Conservation (phyloP, 441 rosid species). For the Erodium moschatum region DNA sequence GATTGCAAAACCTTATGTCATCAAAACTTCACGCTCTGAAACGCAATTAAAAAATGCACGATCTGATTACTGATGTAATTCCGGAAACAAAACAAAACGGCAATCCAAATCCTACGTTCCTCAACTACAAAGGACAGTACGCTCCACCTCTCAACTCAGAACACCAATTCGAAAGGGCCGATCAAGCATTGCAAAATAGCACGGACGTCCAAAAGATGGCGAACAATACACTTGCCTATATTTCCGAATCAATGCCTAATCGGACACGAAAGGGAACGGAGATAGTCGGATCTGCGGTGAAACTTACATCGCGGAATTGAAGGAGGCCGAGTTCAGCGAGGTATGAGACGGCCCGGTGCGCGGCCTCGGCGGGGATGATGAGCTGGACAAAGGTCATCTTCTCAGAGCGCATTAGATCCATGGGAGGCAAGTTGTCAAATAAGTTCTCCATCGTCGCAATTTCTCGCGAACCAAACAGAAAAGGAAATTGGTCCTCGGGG, state of each 20-base stretch:
- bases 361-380: constrained; percentile 85
- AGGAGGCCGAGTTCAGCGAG: constrained; percentile 93
- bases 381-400: constrained; percentile 89
- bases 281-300: constrained; percentile 22
- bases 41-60: not conserved
- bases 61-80: not conserved
- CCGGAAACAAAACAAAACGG: not conserved
- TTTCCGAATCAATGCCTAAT: constrained; percentile 11
- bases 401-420: constrained; percentile 99
- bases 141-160: not conserved
- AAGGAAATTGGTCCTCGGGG: not conserved
- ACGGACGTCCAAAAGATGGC: no score
- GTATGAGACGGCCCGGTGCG: constrained; percentile 81
- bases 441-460: constrained; percentile 32
- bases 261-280: constrained; percentile 6
- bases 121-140: not conserved
- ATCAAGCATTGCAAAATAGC: not conserved
- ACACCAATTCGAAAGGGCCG: not conserved
- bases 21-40: not conserved
- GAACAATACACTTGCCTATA: no score
- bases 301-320: constrained; percentile 85
- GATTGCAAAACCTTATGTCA: not conserved
- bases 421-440: constrained; percentile 60
- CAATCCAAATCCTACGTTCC: not conserved
- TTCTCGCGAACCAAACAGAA: constrained; percentile 22